phyloP scores from a whole-genome alignment of 176 grass and related monocot species.

The Calamus simplicifolius region DNA sequence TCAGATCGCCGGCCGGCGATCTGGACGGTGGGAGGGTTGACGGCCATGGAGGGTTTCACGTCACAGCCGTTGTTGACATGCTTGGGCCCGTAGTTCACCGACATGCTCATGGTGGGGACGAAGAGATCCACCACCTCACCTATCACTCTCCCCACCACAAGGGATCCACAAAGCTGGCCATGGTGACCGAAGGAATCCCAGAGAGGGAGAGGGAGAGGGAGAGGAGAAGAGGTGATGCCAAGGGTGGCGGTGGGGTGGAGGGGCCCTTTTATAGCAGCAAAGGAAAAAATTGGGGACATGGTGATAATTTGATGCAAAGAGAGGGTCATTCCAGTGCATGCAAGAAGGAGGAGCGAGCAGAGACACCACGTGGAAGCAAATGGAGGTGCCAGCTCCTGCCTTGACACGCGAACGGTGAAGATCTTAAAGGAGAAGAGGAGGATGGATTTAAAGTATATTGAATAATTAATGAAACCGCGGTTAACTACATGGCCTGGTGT shows the following conservation, averaged over 20 bases:
- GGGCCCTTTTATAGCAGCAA: background rate
- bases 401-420: no score
- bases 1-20: conserved; percentile 51
- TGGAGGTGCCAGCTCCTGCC: background rate
- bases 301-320: no score
- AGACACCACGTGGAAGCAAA: conserved; percentile 1
- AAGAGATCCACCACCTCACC: conserved; percentile 86
- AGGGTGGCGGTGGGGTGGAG: no score
- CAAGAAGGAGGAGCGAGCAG: background rate
- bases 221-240: background rate
- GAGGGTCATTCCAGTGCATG: background rate
- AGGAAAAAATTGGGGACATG: background rate
- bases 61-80: conserved; percentile 75
- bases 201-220: no score
- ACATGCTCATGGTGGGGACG: conserved; percentile 57
- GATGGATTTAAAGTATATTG: no score
- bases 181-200: background rate
- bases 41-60: conserved; percentile 56
- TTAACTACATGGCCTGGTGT: no score
- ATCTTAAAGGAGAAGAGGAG: no score
- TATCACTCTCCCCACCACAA: conserved; percentile 77
- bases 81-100: conserved; percentile 43
- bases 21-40: conserved; percentile 33
- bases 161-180: conserved; percentile 66
- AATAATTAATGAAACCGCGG: no score